phyloP scores from a whole-genome alignment of 1,139 yeast species.

The Suhomyces taliae region DNA sequence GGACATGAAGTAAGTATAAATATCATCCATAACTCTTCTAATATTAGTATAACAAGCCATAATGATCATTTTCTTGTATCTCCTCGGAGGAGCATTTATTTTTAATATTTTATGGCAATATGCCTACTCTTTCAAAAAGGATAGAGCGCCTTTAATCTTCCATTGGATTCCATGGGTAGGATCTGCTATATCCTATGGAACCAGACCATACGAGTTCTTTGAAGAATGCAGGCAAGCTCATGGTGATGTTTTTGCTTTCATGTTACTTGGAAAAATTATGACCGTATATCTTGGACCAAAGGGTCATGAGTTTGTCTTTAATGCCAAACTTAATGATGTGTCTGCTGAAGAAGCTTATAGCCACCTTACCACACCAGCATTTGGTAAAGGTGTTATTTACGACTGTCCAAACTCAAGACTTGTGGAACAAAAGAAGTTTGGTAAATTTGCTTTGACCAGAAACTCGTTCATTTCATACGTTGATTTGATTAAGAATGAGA shows the following conservation, averaged over 20 bases:
- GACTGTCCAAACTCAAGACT: constrained; percentile 91
- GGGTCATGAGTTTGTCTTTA: constrained; percentile 94
- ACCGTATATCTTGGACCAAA: constrained; percentile 95
- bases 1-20: constrained; percentile 1
- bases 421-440: constrained; percentile 98
- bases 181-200: constrained; percentile 82
- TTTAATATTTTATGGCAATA: constrained; percentile 71
- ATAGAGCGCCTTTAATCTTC: constrained; percentile 86
- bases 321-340: constrained; percentile 85
- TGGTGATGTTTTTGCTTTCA: constrained; percentile 91
- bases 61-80: constrained; percentile 16
- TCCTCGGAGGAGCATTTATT: constrained; percentile 26
- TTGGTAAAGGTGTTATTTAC: constrained; percentile 94
- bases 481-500: constrained; percentile 81
- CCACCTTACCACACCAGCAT: constrained; percentile 94
- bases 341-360: constrained; percentile 95
- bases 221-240: constrained; percentile 71
- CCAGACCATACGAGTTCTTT: constrained; percentile 89
- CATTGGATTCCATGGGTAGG: constrained; percentile 97
- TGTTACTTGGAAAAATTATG: constrained; percentile 86
- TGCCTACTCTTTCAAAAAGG: constrained; percentile 65
- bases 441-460: constrained; percentile 81
- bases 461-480: constrained; percentile 84
- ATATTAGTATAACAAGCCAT: background rate
- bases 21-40: background rate